Evolutionary conservation across 805 yeast species (phyloP), one percentile per base, ranked within the genome.

Genomic region (Myxozyma vanderwaltii): DNA sequence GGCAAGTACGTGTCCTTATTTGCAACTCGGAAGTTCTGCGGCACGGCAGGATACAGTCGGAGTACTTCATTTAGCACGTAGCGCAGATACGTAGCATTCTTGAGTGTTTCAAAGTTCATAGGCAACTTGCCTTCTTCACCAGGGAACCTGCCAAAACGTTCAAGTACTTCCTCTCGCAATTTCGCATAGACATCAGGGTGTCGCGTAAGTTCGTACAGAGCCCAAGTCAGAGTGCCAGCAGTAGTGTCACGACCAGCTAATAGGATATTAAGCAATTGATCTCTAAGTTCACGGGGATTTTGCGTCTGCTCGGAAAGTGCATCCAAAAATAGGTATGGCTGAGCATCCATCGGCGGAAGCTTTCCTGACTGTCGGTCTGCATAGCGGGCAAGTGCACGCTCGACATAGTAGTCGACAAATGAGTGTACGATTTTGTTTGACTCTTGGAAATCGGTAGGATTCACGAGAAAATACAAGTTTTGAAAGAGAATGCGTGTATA

Each of bases 281-380:
- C 82, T 51, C 83, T 73, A 59, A 81, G 76, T 17, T 75, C 74
- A 51, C 57, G 69, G 21, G 81, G 80, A 64, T 81, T 77, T 56
- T 77, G 73, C 15, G 83, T 79, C 67, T 79, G 79, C 69, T 76
- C 36, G 15, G 21, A 41, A 23, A 48, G 43, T 17, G 33, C 52
- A 23, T 24, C 26, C 6, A 48, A 21, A 23, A 48, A 35, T 17
- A 48, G 26, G 21, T 48, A 48, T 13, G 43, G 41, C 13, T 35
- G 13, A 15, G 19, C 52, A 17, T 38, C 52, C 26, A 19, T 13
- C 6, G 33, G 33, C 19, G 43, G 5, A 12, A 38, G 13, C 17
- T 38, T 38, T 38, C 43, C 43, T 13, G 17, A n/a, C 23, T 33
- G 12, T 33, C 52, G 29, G 10, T 33, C 43, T 10, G 31, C 40